Percentiles rank a stretch among this genome's conserved stretches.
Conservation (phyloP, 495 filamentous ascomycete species). For the Aspergillus haitiensis region DNA sequence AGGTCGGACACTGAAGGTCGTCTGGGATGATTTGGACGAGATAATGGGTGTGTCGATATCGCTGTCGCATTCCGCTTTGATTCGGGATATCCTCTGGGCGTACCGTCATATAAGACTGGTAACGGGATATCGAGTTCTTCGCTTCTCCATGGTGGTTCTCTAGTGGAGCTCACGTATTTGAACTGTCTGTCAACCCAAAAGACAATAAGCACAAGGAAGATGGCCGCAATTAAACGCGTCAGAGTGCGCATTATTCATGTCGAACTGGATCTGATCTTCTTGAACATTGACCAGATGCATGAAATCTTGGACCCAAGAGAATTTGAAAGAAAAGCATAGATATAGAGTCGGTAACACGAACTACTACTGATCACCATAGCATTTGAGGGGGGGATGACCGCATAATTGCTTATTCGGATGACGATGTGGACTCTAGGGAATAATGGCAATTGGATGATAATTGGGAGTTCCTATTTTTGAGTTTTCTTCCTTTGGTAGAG, state of each 20-base stretch:
- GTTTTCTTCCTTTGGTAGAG: too few relatives aligned
- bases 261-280: neutral
- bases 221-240: neutral
- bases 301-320: neutral
- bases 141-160: neutral
- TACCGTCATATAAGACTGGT: neutral
- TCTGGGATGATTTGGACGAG: neutral
- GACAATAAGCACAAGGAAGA: conserved; percentile 2
- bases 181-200: conserved; percentile 11
- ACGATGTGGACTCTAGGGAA: too few relatives aligned
- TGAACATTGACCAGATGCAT: neutral
- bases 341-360: too few relatives aligned
- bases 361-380: too few relatives aligned
- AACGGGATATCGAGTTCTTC: neutral
- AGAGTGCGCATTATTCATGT: conserved; percentile 2
- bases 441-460: too few relatives aligned
- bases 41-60: neutral
- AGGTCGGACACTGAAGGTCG: conserved; percentile 3
- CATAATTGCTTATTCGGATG: too few relatives aligned
- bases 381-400: too few relatives aligned
- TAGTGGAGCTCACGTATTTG: neutral
- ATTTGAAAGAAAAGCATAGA: neutral
- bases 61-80: neutral
- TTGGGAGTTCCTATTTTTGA: too few relatives aligned
- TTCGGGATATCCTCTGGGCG: neutral